phyloP scores from a whole-genome alignment of 805 yeast species.

The Debaryomyces tyrocola region DNA sequence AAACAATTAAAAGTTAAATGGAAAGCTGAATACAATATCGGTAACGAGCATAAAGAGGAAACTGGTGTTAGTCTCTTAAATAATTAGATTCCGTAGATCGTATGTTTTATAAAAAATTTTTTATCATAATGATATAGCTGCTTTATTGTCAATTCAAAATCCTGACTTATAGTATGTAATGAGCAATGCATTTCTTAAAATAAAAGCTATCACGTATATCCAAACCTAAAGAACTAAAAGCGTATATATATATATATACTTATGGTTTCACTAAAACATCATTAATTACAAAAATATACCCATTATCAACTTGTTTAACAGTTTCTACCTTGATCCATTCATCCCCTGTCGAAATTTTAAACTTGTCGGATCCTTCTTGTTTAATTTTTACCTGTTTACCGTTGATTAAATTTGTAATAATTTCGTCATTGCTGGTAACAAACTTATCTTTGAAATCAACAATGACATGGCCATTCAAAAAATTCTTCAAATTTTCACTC shows the following conservation, averaged over 20 bases:
- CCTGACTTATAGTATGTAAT: too few relatives aligned
- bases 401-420: slow-evolving; percentile 16
- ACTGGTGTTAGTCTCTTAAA: slow-evolving; percentile 49
- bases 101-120: too few relatives aligned
- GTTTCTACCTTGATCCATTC: slow-evolving; percentile 22
- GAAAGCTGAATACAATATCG: slow-evolving; percentile 59
- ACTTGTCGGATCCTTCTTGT: slow-evolving; percentile 17
- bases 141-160: too few relatives aligned
- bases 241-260: neutral
- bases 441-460: slow-evolving; percentile 19
- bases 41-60: slow-evolving; percentile 51
- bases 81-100: slow-evolving; percentile 1
- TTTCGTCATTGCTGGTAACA: slow-evolving; percentile 11
- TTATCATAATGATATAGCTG: too few relatives aligned
- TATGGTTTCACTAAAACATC: slow-evolving; percentile 30
- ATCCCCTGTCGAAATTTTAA: slow-evolving; percentile 13
- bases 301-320: slow-evolving; percentile 38
- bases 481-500: slow-evolving; percentile 52
- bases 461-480: slow-evolving; percentile 65
- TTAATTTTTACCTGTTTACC: slow-evolving; percentile 22
- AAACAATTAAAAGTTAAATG: slow-evolving; percentile 67
- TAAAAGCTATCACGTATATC: neutral
- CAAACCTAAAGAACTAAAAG: neutral
- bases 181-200: neutral
- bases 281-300: slow-evolving; percentile 37